Base-by-base conservation (phyloP, 192 early-diverging fungal genomes). In the Rhizophlyctis rosea region DNA sequence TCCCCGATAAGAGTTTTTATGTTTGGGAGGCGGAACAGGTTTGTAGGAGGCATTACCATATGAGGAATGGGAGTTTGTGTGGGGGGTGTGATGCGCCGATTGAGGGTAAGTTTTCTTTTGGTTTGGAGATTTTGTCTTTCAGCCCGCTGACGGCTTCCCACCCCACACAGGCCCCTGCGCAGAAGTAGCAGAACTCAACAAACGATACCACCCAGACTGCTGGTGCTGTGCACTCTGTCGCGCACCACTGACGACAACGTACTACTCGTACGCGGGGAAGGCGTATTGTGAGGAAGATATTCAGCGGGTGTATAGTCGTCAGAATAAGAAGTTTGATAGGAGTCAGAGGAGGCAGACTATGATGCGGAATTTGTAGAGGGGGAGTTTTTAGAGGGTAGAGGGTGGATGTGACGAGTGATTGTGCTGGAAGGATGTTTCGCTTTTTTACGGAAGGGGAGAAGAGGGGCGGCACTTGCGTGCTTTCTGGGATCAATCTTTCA, bases 11-110 rank as follows among this genome's bases (percentile, higher is more conserved):
- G 59, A 86, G 80, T 51, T 96, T 96, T 64, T 96, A 93, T 69
- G 94, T 96, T n/a, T 85, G 85, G 69, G 86, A 90, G 1, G 81
- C 90, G 69, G 76, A 78, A 34, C 94, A 92, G 50, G 90, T 91
- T 70, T 94, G 92, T 72, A 75, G 82, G 54, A 79, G 88, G 30
- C 90, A 93, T 76, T 96, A 92, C 65, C 92, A 96, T 60, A 81
- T 87, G 78, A 73, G 87, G 56, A 93, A 92, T 67, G 85, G 86
- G 54, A 92, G 91, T 24, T 80, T 96, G 29, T 96, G 93, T 65
- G 83, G 78, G 53, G 68, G 73, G 14, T 96, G 91, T 65, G 75
- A 77, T 31, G 72, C 90, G 23, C 91, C 91, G 11, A 96, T 96
- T 50, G 90, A 96, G 71, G 91, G 62, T 73, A 65, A 14, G 18